Evolutionary conservation across 805 yeast species (phyloP), one percentile per base, ranked within the genome.

Genomic region (Zygotorulaspora sp.): DNA sequence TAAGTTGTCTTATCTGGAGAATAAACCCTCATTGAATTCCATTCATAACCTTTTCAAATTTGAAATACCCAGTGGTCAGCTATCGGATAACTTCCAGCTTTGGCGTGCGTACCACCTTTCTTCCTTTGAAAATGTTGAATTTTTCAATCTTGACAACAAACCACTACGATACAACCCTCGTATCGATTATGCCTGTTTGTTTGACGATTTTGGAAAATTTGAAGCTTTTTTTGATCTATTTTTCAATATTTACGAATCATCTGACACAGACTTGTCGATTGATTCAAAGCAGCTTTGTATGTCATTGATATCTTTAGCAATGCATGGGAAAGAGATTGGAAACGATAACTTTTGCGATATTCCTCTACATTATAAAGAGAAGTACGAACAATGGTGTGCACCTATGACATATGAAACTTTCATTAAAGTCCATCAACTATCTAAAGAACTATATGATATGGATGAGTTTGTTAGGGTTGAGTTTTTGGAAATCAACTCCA

Each of bases 41-140:
- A 38, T 38, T 6, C 24, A 21, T 7, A 44, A 40, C 26, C 30
- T 52, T 20, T 5, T 46, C 7, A 29, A 28, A 11, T 20, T 34
- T 7, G 22, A 38, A 5, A 27, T 40, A 3, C 40, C 45, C 3
- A 16, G 21, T 5, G 27, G 40, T n/a, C 28, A 33, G 16, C 15
- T 39, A 4, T 40, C 55, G 1, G 23, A 32, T 3, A 44, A 52
- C 29, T 52, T 50, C 22, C 31, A 44, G 17, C 30, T 43, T 8
- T 48, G 55, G 50, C 22, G 34, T 9, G 50, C 51, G 1, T 38
- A 44, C 26, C 43, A 40, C 24, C 23, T 49, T 11, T 32, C 28
- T 12, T 22, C 27, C 5, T 39, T 36, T 33, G 38, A 33, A 14
- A 28, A 36, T 16, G 19, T 31, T 2, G 30, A 36, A 13, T 25